phyloP scores from a whole-genome alignment of 2,329 filamentous ascomycete genomes.

The Thyridium curvatum region DNA sequence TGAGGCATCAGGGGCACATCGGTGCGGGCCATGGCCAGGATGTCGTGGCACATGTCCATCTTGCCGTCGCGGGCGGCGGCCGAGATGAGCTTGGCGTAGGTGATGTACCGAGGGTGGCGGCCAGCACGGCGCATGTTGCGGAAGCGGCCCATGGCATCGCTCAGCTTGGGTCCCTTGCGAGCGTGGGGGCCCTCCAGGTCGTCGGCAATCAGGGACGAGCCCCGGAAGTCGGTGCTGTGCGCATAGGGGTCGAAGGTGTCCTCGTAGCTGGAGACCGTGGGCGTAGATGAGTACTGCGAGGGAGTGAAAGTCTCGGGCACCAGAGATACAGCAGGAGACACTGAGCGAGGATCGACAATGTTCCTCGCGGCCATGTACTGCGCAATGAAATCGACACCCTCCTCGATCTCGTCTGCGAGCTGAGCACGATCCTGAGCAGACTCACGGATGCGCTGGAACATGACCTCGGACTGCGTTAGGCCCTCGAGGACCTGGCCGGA shows the following conservation, averaged over 20 bases:
- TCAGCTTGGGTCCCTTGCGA: conserved; percentile 65
- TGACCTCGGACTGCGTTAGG: conserved; percentile 69
- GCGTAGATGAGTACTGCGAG: conserved; percentile 48
- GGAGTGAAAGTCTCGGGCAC: conserved; percentile 38
- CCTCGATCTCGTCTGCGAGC: conserved; percentile 74
- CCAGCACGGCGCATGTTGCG: conserved; percentile 90
- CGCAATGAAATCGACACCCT: conserved; percentile 66
- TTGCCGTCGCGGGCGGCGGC: conserved; percentile 82
- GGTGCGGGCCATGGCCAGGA: conserved; percentile 80
- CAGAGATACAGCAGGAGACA: conserved; percentile 32
- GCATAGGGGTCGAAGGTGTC: conserved; percentile 90
- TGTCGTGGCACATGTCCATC: conserved; percentile 75
- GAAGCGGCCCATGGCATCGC: conserved; percentile 76
- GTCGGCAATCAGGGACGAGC: conserved; percentile 84
- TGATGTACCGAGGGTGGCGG: conserved; percentile 90
- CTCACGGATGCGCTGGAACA: conserved; percentile 79
- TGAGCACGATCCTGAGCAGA: conserved; percentile 46
- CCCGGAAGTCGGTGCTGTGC: conserved; percentile 85
- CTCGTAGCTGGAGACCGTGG: conserved; percentile 58
- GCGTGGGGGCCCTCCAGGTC: conserved; percentile 76
- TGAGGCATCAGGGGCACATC: conserved; percentile 82
- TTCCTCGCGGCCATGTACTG: conserved; percentile 52
- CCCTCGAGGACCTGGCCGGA: conserved; percentile 81
- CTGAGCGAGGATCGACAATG: conserved; percentile 47
- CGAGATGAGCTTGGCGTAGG: conserved; percentile 90